Evolutionary conservation across 139 green algal genomes (phyloP).

Genomic region (Picochlorum sp.): DNA sequence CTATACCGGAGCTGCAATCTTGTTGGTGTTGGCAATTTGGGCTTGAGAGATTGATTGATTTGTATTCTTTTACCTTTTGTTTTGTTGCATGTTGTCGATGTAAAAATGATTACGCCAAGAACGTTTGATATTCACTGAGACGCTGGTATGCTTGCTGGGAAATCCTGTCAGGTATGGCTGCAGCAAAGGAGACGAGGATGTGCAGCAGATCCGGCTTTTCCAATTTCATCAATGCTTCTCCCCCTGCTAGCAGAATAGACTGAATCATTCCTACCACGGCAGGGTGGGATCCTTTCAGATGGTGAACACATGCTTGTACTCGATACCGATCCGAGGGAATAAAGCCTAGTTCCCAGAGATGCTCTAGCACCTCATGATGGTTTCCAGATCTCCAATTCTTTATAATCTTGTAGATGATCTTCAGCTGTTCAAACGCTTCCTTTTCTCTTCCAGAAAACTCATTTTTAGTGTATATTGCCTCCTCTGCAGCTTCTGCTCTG

Average conservation of each 20-base stretch:
- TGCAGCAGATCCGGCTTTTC: slow-evolving; percentile 21
- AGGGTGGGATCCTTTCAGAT: slow-evolving; percentile 12
- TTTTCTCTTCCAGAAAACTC: slow-evolving; percentile 19
- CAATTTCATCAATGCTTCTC: slow-evolving; percentile 14
- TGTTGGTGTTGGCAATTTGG: slow-evolving; percentile 20
- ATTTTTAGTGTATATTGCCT: slow-evolving; percentile 3
- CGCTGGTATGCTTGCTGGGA: slow-evolving; percentile 24
- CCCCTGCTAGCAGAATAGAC: slow-evolving; percentile 28
- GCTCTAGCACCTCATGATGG: slow-evolving; percentile 11
- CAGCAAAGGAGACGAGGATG: slow-evolving; percentile 26
- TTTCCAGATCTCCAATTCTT: slow-evolving; percentile 15
- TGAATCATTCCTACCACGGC: slow-evolving; percentile 26
- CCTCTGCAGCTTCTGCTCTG: neutral
- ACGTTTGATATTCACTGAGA: slow-evolving; percentile 34
- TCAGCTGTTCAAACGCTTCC: slow-evolving; percentile 28
- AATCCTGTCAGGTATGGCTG: slow-evolving; percentile 27
- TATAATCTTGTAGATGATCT: neutral
- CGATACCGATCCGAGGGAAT: slow-evolving; percentile 32
- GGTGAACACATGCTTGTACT: slow-evolving; percentile 9
- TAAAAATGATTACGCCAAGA: slow-evolving; percentile 5
- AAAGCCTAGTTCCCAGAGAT: slow-evolving; percentile 31
- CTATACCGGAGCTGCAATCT: slow-evolving; percentile 15
- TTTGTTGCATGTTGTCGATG: neutral
- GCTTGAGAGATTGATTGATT: neutral
- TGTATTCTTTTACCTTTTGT: no score